Conservation (phyloP, 78 protist species). For the Guillardia theta region DNA sequence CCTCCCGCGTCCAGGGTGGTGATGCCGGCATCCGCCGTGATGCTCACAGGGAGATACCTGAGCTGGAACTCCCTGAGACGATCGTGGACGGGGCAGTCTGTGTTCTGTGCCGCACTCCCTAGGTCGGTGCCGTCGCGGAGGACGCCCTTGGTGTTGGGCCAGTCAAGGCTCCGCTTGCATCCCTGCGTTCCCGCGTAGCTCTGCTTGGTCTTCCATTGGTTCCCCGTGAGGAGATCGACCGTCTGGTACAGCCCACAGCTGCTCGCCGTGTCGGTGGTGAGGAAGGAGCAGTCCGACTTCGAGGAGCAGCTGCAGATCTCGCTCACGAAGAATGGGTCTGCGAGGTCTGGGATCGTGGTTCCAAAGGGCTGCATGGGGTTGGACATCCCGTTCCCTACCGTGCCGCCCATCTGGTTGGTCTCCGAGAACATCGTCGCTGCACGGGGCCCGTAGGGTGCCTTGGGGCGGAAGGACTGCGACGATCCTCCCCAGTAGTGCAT, state of each 20-base stretch:
- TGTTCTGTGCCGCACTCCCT: background rate
- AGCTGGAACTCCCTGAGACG: background rate
- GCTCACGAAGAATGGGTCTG: no score
- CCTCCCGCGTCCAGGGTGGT: background rate
- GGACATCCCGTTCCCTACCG: no score
- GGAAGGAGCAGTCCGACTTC: no score
- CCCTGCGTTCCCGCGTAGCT: no score
- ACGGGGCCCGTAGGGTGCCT: background rate
- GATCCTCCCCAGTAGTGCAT: background rate
- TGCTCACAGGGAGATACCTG: background rate
- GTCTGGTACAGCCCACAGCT: no score
- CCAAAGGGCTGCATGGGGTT: no score
- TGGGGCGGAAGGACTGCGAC: background rate
- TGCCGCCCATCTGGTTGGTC: no score
- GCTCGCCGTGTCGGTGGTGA: no score
- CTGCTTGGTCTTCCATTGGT: no score
- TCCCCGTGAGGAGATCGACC: no score
- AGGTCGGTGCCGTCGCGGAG: background rate
- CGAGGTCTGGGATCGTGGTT: no score
- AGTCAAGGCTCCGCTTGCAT: background rate
- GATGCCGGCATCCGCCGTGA: background rate
- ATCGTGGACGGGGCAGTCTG: background rate
- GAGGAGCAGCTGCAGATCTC: no score
- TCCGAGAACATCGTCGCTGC: background rate
- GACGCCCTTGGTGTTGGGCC: background rate